A percentile compares a stretch with the other conserved stretches of the same genome.
Evolutionary conservation across 2,329 filamentous ascomycete species (phyloP).

Genomic region (Epichloe aotearoae): DNA sequence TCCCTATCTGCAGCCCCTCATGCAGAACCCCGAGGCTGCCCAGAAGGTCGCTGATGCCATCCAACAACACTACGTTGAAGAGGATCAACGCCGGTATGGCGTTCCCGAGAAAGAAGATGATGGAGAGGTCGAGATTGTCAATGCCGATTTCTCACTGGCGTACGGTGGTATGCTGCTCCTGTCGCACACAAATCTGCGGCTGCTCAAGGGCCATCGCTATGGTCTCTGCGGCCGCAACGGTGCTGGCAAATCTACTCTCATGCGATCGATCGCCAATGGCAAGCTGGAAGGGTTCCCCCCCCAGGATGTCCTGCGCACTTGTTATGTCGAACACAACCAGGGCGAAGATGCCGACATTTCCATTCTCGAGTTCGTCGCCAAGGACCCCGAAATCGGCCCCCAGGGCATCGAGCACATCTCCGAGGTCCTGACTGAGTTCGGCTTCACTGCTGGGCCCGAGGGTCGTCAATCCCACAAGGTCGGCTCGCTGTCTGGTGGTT

Average conservation of each 20-base stretch:
- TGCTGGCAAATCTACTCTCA: constrained; percentile 96
- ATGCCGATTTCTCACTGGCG: constrained; percentile 91
- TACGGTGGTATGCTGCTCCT: constrained; percentile 96
- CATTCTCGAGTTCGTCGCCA: constrained; percentile 84
- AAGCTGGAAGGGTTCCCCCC: constrained; percentile 95
- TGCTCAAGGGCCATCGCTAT: constrained; percentile 94
- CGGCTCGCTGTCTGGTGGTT: constrained; percentile 89
- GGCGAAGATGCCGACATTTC: constrained; percentile 94
- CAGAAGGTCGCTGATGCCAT: constrained; percentile 58
- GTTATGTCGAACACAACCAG: constrained; percentile 98
- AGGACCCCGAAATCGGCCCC: constrained; percentile 73
- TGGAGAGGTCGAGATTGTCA: constrained; percentile 91
- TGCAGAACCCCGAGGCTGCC: constrained; percentile 45
- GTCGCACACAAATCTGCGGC: constrained; percentile 86
- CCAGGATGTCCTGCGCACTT: constrained; percentile 84
- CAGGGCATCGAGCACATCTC: constrained; percentile 73
- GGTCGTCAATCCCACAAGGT: constrained; percentile 83
- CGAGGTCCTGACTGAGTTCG: constrained; percentile 76
- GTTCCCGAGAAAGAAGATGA: constrained; percentile 77
- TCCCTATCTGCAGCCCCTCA: constrained; percentile 63
- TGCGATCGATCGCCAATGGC: constrained; percentile 89
- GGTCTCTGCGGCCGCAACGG: constrained; percentile 95
- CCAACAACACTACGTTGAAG: constrained; percentile 65
- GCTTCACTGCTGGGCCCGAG: constrained; percentile 80
- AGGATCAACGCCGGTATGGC: constrained; percentile 80